Evolutionary conservation across 768 basidiomycete species (phyloP).

Genomic region (Phylloporus scabripes): DNA sequence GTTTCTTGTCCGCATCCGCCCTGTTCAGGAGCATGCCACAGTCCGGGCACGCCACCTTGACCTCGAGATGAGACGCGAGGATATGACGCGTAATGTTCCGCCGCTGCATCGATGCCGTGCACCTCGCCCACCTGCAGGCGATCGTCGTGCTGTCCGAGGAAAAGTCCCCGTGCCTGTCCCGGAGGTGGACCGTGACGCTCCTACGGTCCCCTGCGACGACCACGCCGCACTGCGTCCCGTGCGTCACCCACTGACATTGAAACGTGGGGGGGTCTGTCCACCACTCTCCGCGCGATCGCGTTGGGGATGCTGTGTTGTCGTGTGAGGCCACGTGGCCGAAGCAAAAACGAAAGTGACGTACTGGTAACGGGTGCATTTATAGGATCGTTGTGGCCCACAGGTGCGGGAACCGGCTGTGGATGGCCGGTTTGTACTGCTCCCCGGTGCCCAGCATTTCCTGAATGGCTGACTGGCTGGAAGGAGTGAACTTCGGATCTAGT

Average conservation of each 20-base stretch:
- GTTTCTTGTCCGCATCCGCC: slow-evolving; percentile 23
- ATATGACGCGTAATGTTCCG: slow-evolving; percentile 25
- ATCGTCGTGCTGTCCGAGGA: slow-evolving; percentile 11
- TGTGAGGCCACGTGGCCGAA: slow-evolving; percentile 2
- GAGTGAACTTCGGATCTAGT: not conserved
- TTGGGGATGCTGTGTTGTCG: slow-evolving; percentile 6
- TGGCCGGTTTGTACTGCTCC: not conserved
- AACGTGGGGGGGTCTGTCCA: slow-evolving; percentile 12
- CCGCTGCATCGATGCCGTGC: slow-evolving; percentile 16
- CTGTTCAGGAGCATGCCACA: slow-evolving; percentile 19
- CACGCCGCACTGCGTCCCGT: slow-evolving; percentile 9
- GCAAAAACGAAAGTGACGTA: slow-evolving; percentile 3
- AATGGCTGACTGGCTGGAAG: not conserved
- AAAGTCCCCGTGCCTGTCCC: slow-evolving; percentile 15
- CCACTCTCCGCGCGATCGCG: slow-evolving; percentile 8
- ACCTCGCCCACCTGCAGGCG: slow-evolving; percentile 17
- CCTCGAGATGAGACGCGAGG: slow-evolving; percentile 19
- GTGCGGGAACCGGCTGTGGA: not conserved
- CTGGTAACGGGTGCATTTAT: slow-evolving; percentile 2
- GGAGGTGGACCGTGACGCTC: slow-evolving; percentile 18
- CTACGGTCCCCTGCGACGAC: slow-evolving; percentile 14
- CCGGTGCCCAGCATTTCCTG: not conserved
- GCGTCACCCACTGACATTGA: slow-evolving; percentile 16
- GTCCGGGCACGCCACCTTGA: slow-evolving; percentile 14
- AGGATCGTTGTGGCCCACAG: not conserved